Conservation (phyloP, 2,329 filamentous ascomycete species). For the Myrmaecium sp. region DNA sequence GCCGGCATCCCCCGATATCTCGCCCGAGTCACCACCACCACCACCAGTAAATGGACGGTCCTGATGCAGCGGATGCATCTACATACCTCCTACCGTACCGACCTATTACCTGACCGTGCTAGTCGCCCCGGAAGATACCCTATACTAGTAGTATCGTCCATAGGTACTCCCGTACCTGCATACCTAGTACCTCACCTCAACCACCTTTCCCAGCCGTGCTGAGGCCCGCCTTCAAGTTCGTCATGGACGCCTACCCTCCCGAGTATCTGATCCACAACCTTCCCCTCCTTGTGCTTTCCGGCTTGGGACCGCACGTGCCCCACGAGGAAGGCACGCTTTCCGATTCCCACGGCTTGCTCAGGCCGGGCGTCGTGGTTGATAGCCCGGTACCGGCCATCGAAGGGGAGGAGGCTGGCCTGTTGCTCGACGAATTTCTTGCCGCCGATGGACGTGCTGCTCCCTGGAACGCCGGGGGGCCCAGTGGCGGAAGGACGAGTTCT, state of each 20-base stretch:
- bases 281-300: conserved; percentile 68
- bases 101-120: too few species aligned
- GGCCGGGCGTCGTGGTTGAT: conserved; percentile 35
- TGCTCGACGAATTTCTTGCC: conserved; percentile 49
- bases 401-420: conserved; percentile 43
- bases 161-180: too few species aligned
- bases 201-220: too few species aligned
- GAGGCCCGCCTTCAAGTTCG: too few species aligned
- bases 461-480: conserved; percentile 36
- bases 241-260: conserved; percentile 66
- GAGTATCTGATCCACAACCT: conserved; percentile 78
- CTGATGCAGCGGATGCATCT: too few species aligned
- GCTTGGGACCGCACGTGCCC: conserved; percentile 34
- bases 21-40: too few species aligned
- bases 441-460: conserved; percentile 47
- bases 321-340: not conserved
- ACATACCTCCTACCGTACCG: too few species aligned
- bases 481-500: conserved; percentile 34
- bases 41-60: too few species aligned
- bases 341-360: conserved; percentile 24
- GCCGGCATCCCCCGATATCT: too few species aligned
- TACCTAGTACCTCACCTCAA: too few species aligned
- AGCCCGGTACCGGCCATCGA: conserved; percentile 56
- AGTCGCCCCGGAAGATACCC: too few species aligned
- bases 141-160: too few species aligned